A percentile compares a stretch with the other conserved stretches of the same genome.
phyloP scores from a whole-genome alignment of 768 basidiomycete species.

The Trametes cinnabarina region DNA sequence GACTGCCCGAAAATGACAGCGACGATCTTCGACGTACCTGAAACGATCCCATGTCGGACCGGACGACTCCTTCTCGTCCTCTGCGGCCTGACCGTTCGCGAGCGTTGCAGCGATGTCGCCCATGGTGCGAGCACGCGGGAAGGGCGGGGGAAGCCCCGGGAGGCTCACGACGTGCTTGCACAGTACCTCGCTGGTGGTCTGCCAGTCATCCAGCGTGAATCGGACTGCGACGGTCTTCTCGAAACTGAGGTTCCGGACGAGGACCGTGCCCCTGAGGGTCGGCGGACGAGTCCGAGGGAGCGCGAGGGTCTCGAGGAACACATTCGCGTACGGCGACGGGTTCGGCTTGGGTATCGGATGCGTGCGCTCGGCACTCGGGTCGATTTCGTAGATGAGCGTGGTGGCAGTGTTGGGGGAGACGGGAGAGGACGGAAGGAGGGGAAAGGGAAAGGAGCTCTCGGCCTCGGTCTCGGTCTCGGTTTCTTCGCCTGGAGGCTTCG shows the following conservation, averaged over 20 bases:
- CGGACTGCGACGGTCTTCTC: conserved; percentile 83
- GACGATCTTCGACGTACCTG: conserved; percentile 25
- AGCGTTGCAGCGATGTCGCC: conserved; percentile 41
- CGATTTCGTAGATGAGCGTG: conserved; percentile 27
- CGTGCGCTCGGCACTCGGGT: conserved; percentile 38
- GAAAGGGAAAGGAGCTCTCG: conserved; percentile 28
- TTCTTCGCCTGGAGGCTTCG: conserved; percentile 45
- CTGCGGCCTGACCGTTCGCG: conserved; percentile 28
- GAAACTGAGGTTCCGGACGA: conserved; percentile 83
- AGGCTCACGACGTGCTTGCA: conserved; percentile 49
- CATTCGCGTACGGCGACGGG: conserved; percentile 33
- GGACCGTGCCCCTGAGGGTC: conserved; percentile 67
- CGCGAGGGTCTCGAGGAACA: conserved; percentile 39
- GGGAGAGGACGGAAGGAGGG: conserved; percentile 21
- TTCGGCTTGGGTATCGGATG: conserved; percentile 34
- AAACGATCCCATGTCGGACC: conserved; percentile 33
- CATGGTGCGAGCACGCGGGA: conserved; percentile 31
- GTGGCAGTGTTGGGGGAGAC: conserved; percentile 8
- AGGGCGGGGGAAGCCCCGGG: conserved; percentile 33
- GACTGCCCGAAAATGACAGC: neutral
- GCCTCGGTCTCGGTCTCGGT: conserved; percentile 42
- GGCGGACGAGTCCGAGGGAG: conserved; percentile 37
- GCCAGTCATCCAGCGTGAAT: conserved; percentile 94
- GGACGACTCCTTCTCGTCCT: conserved; percentile 12
- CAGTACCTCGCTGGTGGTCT: conserved; percentile 83